phyloP scores from a whole-genome alignment of 192 early-diverging fungal species.

The Helicostylum pulchrum region DNA sequence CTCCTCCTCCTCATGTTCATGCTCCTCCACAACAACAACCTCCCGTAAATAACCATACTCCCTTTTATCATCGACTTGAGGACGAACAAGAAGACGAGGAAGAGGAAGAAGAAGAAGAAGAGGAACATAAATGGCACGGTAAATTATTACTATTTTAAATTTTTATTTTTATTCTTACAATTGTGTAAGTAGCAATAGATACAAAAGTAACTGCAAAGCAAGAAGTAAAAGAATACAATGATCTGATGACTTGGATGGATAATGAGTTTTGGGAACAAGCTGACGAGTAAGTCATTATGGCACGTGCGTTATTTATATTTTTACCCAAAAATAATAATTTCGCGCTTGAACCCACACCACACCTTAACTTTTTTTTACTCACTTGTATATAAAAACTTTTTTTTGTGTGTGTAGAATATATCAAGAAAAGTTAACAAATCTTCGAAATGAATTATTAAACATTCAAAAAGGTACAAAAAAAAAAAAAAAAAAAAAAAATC shows the following conservation, averaged over 20 bases:
- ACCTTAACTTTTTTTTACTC: too few species aligned
- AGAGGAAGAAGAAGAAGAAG: neutral
- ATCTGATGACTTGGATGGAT: conserved; percentile 23
- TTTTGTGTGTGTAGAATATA: conserved; percentile 33
- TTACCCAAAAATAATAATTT: neutral
- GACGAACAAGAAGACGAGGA: neutral
- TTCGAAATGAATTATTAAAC: conserved; percentile 25
- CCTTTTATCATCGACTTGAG: neutral
- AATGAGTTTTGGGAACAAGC: conserved; percentile 27
- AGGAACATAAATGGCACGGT: neutral
- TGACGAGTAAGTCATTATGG: conserved; percentile 20
- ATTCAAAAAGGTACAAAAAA: conserved; percentile 26
- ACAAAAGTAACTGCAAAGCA: neutral
- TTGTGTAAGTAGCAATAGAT: neutral
- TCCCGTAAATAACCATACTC: neutral
- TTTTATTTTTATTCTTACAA: neutral
- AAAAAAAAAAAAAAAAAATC: neutral
- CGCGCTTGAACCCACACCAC: too few species aligned
- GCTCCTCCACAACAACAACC: too few species aligned
- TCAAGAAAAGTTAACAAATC: conserved; percentile 20
- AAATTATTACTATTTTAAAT: neutral
- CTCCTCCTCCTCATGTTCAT: neutral
- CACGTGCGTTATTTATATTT: neutral
- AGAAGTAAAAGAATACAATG: conserved; percentile 12
- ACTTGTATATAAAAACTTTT: too few species aligned